Conservation (phyloP, 352 stramenopile species). For the Blastocystis sp. region DNA sequence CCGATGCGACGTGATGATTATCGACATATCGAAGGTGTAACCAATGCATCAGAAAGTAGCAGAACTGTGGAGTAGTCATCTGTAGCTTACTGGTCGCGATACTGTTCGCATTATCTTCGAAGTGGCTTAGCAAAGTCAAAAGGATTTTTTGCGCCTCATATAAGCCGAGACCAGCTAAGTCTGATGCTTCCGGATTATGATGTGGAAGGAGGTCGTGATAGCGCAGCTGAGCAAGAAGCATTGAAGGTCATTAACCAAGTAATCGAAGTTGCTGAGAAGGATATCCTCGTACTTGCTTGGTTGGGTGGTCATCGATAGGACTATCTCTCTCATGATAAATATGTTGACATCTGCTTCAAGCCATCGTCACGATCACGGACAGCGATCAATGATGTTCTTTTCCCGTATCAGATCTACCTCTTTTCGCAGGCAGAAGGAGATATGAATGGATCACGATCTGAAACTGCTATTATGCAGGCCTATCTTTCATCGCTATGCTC, state of each 20-base stretch:
- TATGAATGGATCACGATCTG: not conserved
- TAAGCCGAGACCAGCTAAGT: not conserved
- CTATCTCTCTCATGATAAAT: not conserved
- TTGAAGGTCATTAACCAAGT: conserved; percentile 27
- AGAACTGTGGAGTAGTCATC: not conserved
- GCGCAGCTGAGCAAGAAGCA: not conserved
- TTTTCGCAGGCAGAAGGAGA: conserved; percentile 51
- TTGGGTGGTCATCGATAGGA: not conserved
- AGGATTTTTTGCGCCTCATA: conserved; percentile 56
- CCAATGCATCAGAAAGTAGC: not conserved
- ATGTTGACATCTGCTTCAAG: not conserved
- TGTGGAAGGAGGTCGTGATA: not conserved
- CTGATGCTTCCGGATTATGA: conserved; percentile 59
- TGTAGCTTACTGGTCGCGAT: conserved; percentile 59
- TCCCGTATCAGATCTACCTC: conserved; percentile 57
- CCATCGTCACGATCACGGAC: not conserved
- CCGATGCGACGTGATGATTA: conserved; percentile 45
- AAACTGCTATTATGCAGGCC: conserved; percentile 33
- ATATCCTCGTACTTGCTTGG: not conserved
- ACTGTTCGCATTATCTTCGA: conserved; percentile 23
- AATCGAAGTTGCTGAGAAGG: conserved; percentile 36
- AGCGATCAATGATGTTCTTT: conserved; percentile 17
- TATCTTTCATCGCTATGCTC: conserved; percentile 27
- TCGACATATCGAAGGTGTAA: conserved; percentile 4
- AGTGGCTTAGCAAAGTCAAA: conserved; percentile 1